Percentiles rank a stretch among this genome's conserved stretches.
These are phyloP conservation scores for Diaporthe velutina DNA, from an alignment of 2,329 filamentous ascomycete species.

Conservation along the genomic window DNA sequence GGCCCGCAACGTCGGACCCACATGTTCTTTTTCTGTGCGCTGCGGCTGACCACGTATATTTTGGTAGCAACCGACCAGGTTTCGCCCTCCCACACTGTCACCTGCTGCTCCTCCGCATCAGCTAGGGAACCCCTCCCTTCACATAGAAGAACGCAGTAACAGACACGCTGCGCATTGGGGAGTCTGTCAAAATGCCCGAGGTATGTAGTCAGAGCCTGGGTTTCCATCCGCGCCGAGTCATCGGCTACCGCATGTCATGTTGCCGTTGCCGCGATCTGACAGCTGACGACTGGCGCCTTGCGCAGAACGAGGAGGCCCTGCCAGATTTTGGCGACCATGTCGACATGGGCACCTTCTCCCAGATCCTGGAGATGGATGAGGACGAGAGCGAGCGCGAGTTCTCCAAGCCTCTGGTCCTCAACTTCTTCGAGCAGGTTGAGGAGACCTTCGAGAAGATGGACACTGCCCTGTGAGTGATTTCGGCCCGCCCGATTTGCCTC, in stretches of 20 bases:
- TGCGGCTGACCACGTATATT: slow-evolving; percentile 39
- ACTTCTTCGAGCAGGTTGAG: slow-evolving; percentile 93
- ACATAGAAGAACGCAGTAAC: slow-evolving; percentile 24
- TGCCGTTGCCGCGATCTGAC: slow-evolving; percentile 15
- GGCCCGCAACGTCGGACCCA: slow-evolving; percentile 37
- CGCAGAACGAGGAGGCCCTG: slow-evolving; percentile 51
- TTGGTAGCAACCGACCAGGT: slow-evolving; percentile 36
- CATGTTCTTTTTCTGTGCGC: slow-evolving; percentile 39
- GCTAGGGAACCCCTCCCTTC: slow-evolving; percentile 30
- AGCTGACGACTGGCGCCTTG: slow-evolving; percentile 9
- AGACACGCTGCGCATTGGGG: slow-evolving; percentile 31
- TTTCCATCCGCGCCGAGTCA: background rate
- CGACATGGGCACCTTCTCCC: slow-evolving; percentile 85
- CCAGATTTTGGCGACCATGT: slow-evolving; percentile 80
- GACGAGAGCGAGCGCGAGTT: slow-evolving; percentile 88
- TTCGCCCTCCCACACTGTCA: slow-evolving; percentile 33
- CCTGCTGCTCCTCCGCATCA: slow-evolving; percentile 26
- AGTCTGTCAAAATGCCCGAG: slow-evolving; percentile 38
- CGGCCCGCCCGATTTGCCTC: slow-evolving; percentile 25
- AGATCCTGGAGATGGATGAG: slow-evolving; percentile 99
- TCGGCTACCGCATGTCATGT: background rate
- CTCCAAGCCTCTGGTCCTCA: slow-evolving; percentile 87
- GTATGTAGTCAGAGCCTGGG: slow-evolving; percentile 27
- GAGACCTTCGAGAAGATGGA: slow-evolving; percentile 91
- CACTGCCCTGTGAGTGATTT: slow-evolving; percentile 77